Evolutionary conservation across 352 stramenopile genomes (phyloP).

Genomic region (Phytophthora citrophthora): DNA sequence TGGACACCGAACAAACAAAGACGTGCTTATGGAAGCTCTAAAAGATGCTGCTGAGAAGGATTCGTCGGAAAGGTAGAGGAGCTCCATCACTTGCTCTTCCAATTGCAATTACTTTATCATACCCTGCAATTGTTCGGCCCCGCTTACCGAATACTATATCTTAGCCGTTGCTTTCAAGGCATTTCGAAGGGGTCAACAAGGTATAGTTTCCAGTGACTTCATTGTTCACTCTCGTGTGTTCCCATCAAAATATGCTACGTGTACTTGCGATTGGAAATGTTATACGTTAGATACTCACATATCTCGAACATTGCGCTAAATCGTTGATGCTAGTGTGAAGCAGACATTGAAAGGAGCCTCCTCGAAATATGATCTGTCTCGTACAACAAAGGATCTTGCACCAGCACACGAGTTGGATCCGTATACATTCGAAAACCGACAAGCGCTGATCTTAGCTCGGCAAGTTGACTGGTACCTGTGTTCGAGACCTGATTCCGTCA

Average conservation of each 20-base stretch:
- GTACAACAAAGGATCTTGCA: background rate
- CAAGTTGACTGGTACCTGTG: slow-evolving; percentile 54
- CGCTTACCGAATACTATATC: slow-evolving; percentile 39
- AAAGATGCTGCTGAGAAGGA: slow-evolving; percentile 32
- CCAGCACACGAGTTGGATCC: slow-evolving; percentile 47
- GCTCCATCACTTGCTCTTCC: slow-evolving; percentile 9
- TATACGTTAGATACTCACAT: background rate
- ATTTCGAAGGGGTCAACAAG: slow-evolving; percentile 35
- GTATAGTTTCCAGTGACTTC: slow-evolving; percentile 39
- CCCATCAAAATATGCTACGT: slow-evolving; percentile 27
- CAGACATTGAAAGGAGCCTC: slow-evolving; percentile 2
- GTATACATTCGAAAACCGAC: slow-evolving; percentile 57
- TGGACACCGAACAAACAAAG: slow-evolving; percentile 78
- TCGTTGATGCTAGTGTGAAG: slow-evolving; percentile 22
- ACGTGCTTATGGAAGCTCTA: slow-evolving; percentile 68
- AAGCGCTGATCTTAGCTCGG: slow-evolving; percentile 47
- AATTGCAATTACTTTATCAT: slow-evolving; percentile 20
- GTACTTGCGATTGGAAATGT: background rate
- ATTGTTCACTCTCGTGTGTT: slow-evolving; percentile 24
- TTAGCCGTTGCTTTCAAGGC: slow-evolving; percentile 30
- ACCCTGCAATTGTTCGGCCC: slow-evolving; percentile 8
- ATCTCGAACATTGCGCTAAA: background rate
- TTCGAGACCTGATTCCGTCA: slow-evolving; percentile 51
- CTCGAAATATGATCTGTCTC: background rate
- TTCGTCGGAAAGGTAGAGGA: slow-evolving; percentile 51